Percentiles rank a stretch among this genome's conserved stretches.
phyloP scores from a whole-genome alignment of 2,329 filamentous ascomycete genomes.

The Helotiales sp. region DNA sequence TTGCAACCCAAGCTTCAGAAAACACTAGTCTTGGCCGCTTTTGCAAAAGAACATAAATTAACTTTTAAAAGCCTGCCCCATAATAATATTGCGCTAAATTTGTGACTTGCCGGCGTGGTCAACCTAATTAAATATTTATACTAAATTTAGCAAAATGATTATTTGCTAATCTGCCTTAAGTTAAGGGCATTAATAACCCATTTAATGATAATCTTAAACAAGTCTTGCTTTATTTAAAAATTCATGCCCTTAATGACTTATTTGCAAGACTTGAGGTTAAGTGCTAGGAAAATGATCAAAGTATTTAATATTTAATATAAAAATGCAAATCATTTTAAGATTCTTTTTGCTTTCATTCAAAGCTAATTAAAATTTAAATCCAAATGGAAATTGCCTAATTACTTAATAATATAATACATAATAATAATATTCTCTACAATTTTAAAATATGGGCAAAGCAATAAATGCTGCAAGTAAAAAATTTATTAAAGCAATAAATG shows the following conservation, averaged over 20 bases:
- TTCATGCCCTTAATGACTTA: not conserved
- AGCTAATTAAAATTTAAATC: not conserved
- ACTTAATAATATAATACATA: not conserved
- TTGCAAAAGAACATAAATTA: not conserved
- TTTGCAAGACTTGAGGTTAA: not conserved
- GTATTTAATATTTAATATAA: not conserved
- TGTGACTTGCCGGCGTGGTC: not conserved
- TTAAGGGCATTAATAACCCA: not conserved
- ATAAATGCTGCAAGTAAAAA: slow-evolving; percentile 23
- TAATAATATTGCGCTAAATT: not conserved
- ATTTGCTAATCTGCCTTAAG: not conserved
- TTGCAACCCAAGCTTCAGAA: not conserved
- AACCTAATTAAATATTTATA: not conserved
- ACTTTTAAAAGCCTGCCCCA: not conserved
- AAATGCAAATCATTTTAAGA: not conserved
- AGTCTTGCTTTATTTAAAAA: not conserved
- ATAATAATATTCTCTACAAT: not conserved
- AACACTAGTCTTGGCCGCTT: not conserved
- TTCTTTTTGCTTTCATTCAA: not conserved
- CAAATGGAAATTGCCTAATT: not conserved
- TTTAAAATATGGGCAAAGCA: slow-evolving; percentile 10
- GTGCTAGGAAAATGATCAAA: not conserved
- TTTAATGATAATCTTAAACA: not conserved
- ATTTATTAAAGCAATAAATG: slow-evolving; percentile 21
- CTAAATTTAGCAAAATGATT: not conserved